phyloP scores from a whole-genome alignment of 2,329 filamentous ascomycete genomes.

The Orbilia quercus region DNA sequence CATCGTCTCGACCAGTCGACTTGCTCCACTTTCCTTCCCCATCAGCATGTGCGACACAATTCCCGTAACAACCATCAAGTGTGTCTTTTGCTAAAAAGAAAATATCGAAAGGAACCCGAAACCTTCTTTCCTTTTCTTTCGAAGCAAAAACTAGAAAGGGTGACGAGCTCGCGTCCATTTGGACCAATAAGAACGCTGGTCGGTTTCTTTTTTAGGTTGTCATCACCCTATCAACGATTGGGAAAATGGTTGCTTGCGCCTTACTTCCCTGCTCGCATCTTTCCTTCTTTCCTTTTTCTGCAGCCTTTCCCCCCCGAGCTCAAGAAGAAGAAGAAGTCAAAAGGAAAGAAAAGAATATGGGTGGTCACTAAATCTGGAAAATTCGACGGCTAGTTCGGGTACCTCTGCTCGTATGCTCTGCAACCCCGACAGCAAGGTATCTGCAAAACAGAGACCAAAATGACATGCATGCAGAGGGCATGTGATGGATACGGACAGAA shows the following conservation, averaged over 20 bases:
- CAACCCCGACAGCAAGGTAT: slow-evolving; percentile 42
- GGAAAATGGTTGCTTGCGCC: slow-evolving; percentile 39
- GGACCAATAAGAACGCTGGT: slow-evolving; percentile 39
- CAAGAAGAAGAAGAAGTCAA: slow-evolving; percentile 9
- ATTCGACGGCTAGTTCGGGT: slow-evolving; percentile 56
- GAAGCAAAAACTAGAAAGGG: too few species aligned
- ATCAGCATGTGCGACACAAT: slow-evolving; percentile 50
- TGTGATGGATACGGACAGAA: slow-evolving; percentile 48
- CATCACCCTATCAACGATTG: slow-evolving; percentile 48
- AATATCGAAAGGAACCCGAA: background rate
- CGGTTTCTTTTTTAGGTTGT: slow-evolving; percentile 55
- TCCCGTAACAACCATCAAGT: slow-evolving; percentile 39
- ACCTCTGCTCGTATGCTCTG: slow-evolving; percentile 44
- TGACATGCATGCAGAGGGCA: slow-evolving; percentile 54
- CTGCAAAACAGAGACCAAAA: slow-evolving; percentile 27
- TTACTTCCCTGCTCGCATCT: slow-evolving; percentile 33
- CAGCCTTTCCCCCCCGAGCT: background rate
- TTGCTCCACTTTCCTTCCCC: slow-evolving; percentile 43
- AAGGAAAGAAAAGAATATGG: slow-evolving; percentile 5
- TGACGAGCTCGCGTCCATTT: slow-evolving; percentile 54
- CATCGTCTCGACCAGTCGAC: slow-evolving; percentile 51
- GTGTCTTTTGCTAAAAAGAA: slow-evolving; percentile 25
- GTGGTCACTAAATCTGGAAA: slow-evolving; percentile 57
- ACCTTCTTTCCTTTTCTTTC: background rate
- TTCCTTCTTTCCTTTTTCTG: slow-evolving; percentile 5